phyloP scores from a whole-genome alignment of 352 stramenopile genomes.

The Phytophthora hybrid region DNA sequence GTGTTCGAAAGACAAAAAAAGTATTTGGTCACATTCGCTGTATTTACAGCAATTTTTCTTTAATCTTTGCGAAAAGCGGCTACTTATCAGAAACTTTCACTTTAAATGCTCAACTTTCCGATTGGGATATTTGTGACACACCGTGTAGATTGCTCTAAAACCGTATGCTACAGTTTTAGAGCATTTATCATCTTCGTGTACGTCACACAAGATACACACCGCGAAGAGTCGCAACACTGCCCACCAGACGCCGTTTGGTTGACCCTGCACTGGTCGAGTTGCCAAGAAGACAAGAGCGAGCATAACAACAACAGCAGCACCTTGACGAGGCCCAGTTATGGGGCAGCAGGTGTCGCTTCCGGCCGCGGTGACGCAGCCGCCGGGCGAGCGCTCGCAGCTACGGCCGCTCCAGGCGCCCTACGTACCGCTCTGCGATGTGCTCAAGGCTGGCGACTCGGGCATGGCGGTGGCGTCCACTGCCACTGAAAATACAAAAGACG shows the following conservation, averaged over 20 bases:
- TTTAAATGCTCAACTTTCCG: too few relatives aligned
- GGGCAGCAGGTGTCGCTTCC: slow-evolving; percentile 63
- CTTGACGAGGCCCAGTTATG: slow-evolving; percentile 42
- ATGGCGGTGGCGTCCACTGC: slow-evolving; percentile 34
- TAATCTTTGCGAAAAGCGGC: too few relatives aligned
- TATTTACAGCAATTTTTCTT: too few relatives aligned
- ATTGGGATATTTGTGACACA: too few relatives aligned
- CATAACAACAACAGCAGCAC: slow-evolving; percentile 8
- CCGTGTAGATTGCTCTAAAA: too few relatives aligned
- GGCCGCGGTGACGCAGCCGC: slow-evolving; percentile 20
- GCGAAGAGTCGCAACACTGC: slow-evolving; percentile 32
- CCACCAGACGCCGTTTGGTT: not conserved
- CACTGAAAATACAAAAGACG: slow-evolving; percentile 69
- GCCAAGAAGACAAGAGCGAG: slow-evolving; percentile 15
- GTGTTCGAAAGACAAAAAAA: too few relatives aligned
- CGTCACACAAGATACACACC: slow-evolving; percentile 19
- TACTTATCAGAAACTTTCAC: too few relatives aligned
- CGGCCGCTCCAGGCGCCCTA: slow-evolving; percentile 55
- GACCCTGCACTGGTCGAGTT: slow-evolving; percentile 28
- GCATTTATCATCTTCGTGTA: not conserved
- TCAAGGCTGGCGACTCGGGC: slow-evolving; percentile 59
- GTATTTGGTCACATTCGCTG: too few relatives aligned
- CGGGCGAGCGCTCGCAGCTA: slow-evolving; percentile 27
- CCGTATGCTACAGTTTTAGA: too few relatives aligned
- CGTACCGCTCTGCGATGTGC: slow-evolving; percentile 63